Evolutionary conservation across 495 filamentous ascomycete species (phyloP).

Genomic region (Tuber umbilicatum): DNA sequence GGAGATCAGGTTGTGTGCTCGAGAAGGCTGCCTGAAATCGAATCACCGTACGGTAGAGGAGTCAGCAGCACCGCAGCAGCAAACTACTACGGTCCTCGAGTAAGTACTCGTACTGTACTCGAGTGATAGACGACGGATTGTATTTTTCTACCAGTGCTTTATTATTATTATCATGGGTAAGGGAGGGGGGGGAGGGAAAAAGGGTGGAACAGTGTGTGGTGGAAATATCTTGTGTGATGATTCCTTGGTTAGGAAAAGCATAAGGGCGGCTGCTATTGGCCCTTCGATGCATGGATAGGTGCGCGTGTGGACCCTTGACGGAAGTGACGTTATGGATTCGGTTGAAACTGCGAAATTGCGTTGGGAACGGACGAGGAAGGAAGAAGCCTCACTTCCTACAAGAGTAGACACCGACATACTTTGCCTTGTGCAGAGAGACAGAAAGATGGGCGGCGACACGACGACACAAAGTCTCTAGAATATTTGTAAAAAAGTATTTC

Average conservation of each 20-base stretch:
- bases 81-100: background rate
- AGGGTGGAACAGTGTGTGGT: conserved; percentile 16
- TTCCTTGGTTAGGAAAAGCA: conserved; percentile 22
- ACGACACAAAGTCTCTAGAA: background rate
- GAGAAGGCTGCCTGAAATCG: background rate
- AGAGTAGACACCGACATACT: background rate
- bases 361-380: conserved; percentile 14
- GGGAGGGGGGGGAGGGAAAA: background rate
- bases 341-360: conserved; percentile 37
- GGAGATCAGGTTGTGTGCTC: background rate
- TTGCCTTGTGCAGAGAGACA: background rate
- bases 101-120: no score
- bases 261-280: conserved; percentile 30
- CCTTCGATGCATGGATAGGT: conserved; percentile 25
- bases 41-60: background rate
- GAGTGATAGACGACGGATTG: background rate
- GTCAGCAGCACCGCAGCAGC: background rate
- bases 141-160: conserved; percentile 24
- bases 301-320: conserved; percentile 38
- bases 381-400: background rate
- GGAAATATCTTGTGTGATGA: conserved; percentile 23
- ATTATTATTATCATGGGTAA: background rate
- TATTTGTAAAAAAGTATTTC: background rate
- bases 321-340: conserved; percentile 39
- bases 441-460: background rate